Percentiles rank a stretch among this genome's conserved stretches.
Evolutionary conservation across 257 asterid species (phyloP).

Genomic region (Solanum rostratum): DNA sequence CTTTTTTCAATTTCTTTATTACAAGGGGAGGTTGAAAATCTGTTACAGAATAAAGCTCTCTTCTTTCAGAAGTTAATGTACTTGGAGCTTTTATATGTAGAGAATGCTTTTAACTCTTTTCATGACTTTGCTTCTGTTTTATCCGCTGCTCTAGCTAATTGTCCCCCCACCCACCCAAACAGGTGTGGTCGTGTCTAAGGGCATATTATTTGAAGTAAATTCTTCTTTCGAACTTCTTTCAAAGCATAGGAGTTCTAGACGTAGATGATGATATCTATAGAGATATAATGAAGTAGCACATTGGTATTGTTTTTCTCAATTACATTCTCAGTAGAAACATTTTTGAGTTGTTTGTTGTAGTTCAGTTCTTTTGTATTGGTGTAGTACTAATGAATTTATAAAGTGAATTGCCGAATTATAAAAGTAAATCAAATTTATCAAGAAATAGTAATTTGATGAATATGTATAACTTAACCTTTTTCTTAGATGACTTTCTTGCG

Average conservation of each 20-base stretch:
- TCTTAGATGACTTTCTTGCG: too few species aligned
- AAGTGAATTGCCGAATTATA: too few species aligned
- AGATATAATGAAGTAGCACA: neutral
- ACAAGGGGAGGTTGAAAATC: neutral
- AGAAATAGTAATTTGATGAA: too few species aligned
- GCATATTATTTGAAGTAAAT: neutral
- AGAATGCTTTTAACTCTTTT: neutral
- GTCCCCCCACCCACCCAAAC: too few species aligned
- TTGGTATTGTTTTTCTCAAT: neutral
- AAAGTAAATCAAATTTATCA: too few species aligned
- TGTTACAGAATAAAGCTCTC: neutral
- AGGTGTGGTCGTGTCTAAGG: neutral
- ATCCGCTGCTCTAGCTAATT: neutral
- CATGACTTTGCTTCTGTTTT: too few species aligned
- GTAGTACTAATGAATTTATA: too few species aligned
- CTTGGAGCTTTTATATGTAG: neutral
- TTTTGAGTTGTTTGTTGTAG: neutral
- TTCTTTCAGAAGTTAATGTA: neutral
- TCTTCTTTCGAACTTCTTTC: neutral
- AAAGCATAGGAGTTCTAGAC: neutral
- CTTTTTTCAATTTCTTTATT: neutral
- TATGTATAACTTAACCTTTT: too few species aligned
- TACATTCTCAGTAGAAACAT: neutral
- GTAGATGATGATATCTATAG: neutral
- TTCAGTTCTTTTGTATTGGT: too few species aligned